Conservation (phyloP, 2,329 filamentous ascomycete genomes). For the Aspergillus melleus region DNA sequence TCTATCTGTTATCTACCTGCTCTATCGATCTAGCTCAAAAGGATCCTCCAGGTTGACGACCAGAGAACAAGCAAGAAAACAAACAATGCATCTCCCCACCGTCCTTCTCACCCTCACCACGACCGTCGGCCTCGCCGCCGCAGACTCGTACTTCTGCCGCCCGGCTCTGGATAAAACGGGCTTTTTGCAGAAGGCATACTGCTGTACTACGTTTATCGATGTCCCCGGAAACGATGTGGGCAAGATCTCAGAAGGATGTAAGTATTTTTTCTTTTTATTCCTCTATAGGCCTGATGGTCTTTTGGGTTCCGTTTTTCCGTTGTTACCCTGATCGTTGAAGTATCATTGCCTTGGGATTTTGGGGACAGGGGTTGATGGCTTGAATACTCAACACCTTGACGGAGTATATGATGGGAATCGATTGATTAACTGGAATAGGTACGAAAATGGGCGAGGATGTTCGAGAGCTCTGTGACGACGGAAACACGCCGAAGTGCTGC, state of each 20-base stretch:
- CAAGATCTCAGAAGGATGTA: slow-evolving; percentile 16
- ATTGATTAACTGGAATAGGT: neutral
- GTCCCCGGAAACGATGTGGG: slow-evolving; percentile 20
- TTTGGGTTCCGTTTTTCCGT: too few species aligned
- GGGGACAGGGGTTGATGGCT: too few species aligned
- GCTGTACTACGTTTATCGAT: slow-evolving; percentile 26
- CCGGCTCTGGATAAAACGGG: slow-evolving; percentile 27
- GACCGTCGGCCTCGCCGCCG: slow-evolving; percentile 10
- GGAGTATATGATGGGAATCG: too few species aligned
- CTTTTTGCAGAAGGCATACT: slow-evolving; percentile 31
- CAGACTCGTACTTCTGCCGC: slow-evolving; percentile 21
- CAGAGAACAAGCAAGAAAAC: neutral
- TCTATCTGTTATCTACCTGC: too few species aligned
- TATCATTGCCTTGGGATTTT: too few species aligned
- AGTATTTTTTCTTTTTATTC: slow-evolving; percentile 23
- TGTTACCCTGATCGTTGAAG: too few species aligned
- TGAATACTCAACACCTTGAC: too few species aligned
- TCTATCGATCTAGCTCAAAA: too few species aligned
- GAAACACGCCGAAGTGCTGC: slow-evolving; percentile 25
- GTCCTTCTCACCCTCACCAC: slow-evolving; percentile 21
- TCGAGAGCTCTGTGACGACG: slow-evolving; percentile 26
- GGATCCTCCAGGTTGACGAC: too few species aligned
- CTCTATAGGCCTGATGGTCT: neutral
- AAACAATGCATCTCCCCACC: slow-evolving; percentile 16
- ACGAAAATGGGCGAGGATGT: slow-evolving; percentile 22